A percentile compares a stretch with the other conserved stretches of the same genome.
These are phyloP conservation scores for Thelonectria rubi DNA, from an alignment of 2,329 filamentous ascomycete species.

Conservation along the genomic window DNA sequence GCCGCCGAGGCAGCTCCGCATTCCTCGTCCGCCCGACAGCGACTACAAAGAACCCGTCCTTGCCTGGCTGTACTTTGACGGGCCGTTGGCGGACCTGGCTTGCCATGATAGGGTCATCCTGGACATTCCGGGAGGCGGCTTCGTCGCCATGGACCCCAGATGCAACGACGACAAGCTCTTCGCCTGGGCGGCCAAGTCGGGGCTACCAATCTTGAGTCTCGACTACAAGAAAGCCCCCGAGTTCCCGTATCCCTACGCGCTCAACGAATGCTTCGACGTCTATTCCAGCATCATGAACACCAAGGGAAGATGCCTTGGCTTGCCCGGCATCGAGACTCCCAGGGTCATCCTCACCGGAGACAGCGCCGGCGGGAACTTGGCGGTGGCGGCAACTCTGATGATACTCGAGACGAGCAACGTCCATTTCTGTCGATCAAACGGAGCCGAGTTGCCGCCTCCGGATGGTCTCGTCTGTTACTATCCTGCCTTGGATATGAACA, in stretches of 20 bases:
- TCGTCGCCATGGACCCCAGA: constrained; percentile 95
- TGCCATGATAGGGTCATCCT: constrained; percentile 81
- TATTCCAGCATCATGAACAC: constrained; percentile 51
- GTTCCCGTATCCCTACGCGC: constrained; percentile 57
- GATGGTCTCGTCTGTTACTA: constrained; percentile 88
- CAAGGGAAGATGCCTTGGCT: constrained; percentile 54
- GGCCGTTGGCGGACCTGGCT: constrained; percentile 79
- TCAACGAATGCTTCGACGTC: constrained; percentile 62
- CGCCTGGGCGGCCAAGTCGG: constrained; percentile 88
- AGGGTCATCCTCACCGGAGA: constrained; percentile 57
- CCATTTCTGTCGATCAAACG: constrained; percentile 43
- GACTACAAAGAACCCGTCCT: constrained; percentile 84
- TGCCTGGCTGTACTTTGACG: constrained; percentile 95
- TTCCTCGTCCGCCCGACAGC: constrained; percentile 80
- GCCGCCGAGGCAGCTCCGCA: constrained; percentile 82
- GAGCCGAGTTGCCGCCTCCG: constrained; percentile 73
- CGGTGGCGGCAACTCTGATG: constrained; percentile 83
- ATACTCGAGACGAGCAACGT: constrained; percentile 77
- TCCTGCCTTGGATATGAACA: constrained; percentile 93
- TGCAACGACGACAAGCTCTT: constrained; percentile 94
- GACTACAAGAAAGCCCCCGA: constrained; percentile 75
- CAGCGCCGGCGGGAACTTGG: constrained; percentile 60
- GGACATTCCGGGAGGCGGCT: constrained; percentile 93
- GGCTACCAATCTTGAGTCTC: constrained; percentile 87
- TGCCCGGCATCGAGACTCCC: constrained; percentile 52